Evolutionary conservation across 177 flowering plant species (phyloP), one percentile per base, ranked within the genome.

Genomic region (Vitis hybrid): DNA sequence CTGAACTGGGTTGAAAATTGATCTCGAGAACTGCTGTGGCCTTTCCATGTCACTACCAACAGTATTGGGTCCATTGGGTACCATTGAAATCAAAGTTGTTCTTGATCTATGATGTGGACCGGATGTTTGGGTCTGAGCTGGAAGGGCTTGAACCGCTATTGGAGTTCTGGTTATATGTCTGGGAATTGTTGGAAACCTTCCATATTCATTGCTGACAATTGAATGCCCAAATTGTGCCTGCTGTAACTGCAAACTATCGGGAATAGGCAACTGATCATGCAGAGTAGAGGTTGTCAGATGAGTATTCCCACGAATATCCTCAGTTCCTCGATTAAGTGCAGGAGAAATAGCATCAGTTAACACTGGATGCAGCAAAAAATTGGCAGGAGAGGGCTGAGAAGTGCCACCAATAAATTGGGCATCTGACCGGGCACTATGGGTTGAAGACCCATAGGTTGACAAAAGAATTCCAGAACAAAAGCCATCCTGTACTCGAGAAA

Each of bases 91-190:
- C 64, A 73, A 19, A 62, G 50, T 74, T 23, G 60, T 39, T 66
- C 85, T 78, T 26, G 80, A 18, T 66, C 79, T 75, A 69, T 72
- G 86, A 60, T 70, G 79, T 48, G 75, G 50, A 66, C 50, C 51
- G 23, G 81, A 69, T 21, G 66, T 60, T 56, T 67, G 81, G 48
- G 76, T 17, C 75, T 68, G 88, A 2, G 83, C 91, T 14, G 98
- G 90, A 51, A 91, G 88, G 56, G 91, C 90, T 79, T 91, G 95
- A 68, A 88, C 57, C 32, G 88, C 97, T 65, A 72, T 56, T 21
- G 95, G 92, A 18, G 72, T 71, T 79, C 94, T 78, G 72, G 8
- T 81, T 21, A 80, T 64, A 67, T 77, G 51, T 62, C 87, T 81
- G 11, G 81, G 80, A 39, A 80, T 64, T n/a, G 76, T 7, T n/a